phyloP scores from a whole-genome alignment of 306 rosid species.

The Inga leiocalycina region DNA sequence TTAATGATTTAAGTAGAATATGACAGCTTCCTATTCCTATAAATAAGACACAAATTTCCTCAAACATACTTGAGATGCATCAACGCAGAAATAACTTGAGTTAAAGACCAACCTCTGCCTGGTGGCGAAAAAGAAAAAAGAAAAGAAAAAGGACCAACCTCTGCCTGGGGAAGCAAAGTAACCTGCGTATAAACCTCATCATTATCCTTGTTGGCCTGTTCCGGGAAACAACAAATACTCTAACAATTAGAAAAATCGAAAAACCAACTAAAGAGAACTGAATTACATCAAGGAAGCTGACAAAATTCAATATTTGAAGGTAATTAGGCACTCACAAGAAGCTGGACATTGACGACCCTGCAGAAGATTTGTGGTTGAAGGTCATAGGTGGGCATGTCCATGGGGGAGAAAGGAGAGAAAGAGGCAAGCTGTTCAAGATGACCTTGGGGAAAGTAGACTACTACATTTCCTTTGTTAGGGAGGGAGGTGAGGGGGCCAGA shows the following conservation, averaged over 20 bases:
- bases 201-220: slow-evolving; percentile 94
- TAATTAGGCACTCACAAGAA: slow-evolving; percentile 67
- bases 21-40: slow-evolving; percentile 9
- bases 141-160: slow-evolving; percentile 48
- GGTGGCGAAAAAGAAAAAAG: not conserved
- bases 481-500: slow-evolving; percentile 95
- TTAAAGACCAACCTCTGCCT: slow-evolving; percentile 63
- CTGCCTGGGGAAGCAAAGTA: slow-evolving; percentile 78
- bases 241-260: not conserved
- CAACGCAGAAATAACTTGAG: slow-evolving; percentile 26
- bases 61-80: slow-evolving; percentile 26
- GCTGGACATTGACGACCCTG: slow-evolving; percentile 78
- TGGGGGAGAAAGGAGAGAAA: slow-evolving; percentile 67
- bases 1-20: slow-evolving; percentile 14
- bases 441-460: slow-evolving; percentile 92
- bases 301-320: slow-evolving; percentile 16
- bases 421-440: slow-evolving; percentile 81
- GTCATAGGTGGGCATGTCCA: slow-evolving; percentile 72
- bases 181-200: slow-evolving; percentile 95
- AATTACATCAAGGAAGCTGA: slow-evolving; percentile 29
- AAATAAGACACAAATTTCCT: slow-evolving; percentile 1
- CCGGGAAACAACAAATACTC: not conserved
- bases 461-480: slow-evolving; percentile 90
- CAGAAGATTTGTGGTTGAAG: slow-evolving; percentile 91
- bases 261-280: slow-evolving; percentile 17